Evolutionary conservation across 163 green algal genomes (phyloP), one percentile per base, ranked within the genome.

Genomic region (Chloromonas sp.): DNA sequence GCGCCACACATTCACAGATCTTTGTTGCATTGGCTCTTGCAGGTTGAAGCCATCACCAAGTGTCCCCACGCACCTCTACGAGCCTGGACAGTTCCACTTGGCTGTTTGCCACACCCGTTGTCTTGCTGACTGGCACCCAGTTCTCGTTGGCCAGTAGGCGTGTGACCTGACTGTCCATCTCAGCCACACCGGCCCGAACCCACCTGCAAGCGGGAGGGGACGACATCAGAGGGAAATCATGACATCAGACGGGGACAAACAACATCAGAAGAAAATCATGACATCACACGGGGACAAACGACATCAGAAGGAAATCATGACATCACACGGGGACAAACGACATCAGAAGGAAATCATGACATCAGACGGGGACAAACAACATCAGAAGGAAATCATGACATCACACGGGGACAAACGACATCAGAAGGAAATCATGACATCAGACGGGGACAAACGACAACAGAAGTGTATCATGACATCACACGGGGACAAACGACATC

Each of bases 11-110:
- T 36, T 36, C 36, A 36, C 36, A 36, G 36, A 36, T 36, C 36
- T 36, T 36, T 36, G 36, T 36, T 36, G 36, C 36, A 36, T 36
- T 36, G 36, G 36, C 36, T 36, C 36, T 36, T 36, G 36, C 36
- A 36, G 36, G 36, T 36, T 36, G 36, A 36, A 36, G 36, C 36
- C 66, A 74, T 74, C 66, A 74, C 66, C 11, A 5, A 11, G 66
- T 74, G 66, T 74, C 66, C 66, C 66, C 79, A 66, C 86, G 0
- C 60, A 89, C 87, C 76, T 86, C 36, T 8, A 87, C 3, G 58
- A 90, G 83, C 0, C 87, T n/a, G 58, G 86, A 79, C 78, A 90
- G 84, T 71, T 90, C 87, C 59, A 87, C 15, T 14, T 82, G 82
- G n/a, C 74, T 85, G 15, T 58, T 71, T 15, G 70, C 82, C 1